Evolutionary conservation across 306 rosid species (phyloP).

Genomic region (Hippophae rhamnoides): DNA sequence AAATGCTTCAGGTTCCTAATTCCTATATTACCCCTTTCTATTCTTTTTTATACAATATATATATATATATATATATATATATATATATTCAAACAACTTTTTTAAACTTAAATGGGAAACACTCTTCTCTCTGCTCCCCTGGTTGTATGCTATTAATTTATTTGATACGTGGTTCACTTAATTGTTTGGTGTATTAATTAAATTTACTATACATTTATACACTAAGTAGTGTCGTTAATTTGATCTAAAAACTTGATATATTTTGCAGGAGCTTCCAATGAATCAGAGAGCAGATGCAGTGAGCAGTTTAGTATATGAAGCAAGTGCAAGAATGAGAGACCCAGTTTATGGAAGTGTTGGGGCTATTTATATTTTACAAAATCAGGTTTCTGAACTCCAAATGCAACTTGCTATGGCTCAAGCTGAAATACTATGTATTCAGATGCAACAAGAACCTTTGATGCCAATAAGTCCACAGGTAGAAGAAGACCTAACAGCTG

Average conservation of each 20-base stretch:
- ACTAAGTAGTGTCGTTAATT: too few relatives aligned
- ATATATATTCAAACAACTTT: too few relatives aligned
- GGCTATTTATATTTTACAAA: conserved; percentile 68
- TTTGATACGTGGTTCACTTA: too few relatives aligned
- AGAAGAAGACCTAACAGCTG: conserved; percentile 5
- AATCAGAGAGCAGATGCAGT: conserved; percentile 85
- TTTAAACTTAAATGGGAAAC: too few relatives aligned
- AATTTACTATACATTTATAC: too few relatives aligned
- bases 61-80: not conserved
- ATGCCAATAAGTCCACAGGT: conserved; percentile 13
- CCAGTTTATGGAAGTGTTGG: conserved; percentile 94
- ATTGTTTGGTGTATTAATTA: too few relatives aligned
- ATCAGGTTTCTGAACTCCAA: conserved; percentile 77
- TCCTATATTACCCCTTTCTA: not conserved
- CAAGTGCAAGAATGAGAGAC: conserved; percentile 83
- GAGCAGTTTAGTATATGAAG: conserved; percentile 87
- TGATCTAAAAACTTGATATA: not conserved
- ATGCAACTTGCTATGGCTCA: conserved; percentile 93
- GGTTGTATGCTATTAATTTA: too few relatives aligned
- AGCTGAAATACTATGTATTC: conserved; percentile 79
- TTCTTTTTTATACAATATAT: not conserved
- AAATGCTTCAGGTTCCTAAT: conserved; percentile 72
- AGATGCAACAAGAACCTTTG: conserved; percentile 59
- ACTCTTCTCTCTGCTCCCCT: too few relatives aligned
- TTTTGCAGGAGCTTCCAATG: conserved; percentile 60